phyloP scores from a whole-genome alignment of 2,329 filamentous ascomycete species.

The Zymoseptoria ardabiliae region DNA sequence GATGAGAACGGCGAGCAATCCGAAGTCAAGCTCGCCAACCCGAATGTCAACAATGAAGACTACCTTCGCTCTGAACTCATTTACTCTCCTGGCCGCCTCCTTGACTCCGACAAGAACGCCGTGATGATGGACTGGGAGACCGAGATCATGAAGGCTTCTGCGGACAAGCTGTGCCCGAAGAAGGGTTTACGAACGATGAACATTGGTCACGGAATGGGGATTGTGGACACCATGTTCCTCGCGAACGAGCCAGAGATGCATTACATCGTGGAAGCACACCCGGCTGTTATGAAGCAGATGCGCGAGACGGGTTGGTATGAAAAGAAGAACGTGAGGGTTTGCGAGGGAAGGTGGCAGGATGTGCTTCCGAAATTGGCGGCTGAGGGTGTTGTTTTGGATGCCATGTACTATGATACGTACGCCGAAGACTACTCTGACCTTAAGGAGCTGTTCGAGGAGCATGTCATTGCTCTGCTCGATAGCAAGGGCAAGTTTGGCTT shows the following conservation, averaged over 20 bases:
- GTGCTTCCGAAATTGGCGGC: constrained; percentile 39
- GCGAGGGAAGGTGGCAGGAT: constrained; percentile 45
- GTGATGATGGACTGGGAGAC: constrained; percentile 51
- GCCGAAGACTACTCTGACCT: constrained; percentile 87
- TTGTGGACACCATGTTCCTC: constrained; percentile 43
- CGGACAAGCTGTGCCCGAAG: constrained; percentile 35
- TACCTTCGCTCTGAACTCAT: constrained; percentile 43
- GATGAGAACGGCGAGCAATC: constrained; percentile 23
- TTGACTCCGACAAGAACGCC: constrained; percentile 44
- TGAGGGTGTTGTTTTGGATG: constrained; percentile 39
- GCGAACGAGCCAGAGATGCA: constrained; percentile 38
- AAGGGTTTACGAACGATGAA: constrained; percentile 41
- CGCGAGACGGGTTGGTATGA: constrained; percentile 42
- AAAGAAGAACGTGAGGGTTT: constrained; percentile 42
- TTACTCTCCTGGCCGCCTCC: constrained; percentile 41
- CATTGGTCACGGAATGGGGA: constrained; percentile 46
- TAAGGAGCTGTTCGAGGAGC: constrained; percentile 79
- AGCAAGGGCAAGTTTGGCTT: constrained; percentile 51
- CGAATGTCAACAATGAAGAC: constrained; percentile 39
- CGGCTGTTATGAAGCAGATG: constrained; percentile 40
- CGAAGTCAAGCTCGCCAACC: constrained; percentile 25
- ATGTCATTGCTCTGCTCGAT: constrained; percentile 71
- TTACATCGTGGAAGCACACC: constrained; percentile 48
- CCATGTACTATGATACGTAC: constrained; percentile 93
- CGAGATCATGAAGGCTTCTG: constrained; percentile 41